These are phyloP conservation scores for Millerozyma acaciae DNA, from an alignment of 805 yeast species.

Conservation along the genomic window DNA sequence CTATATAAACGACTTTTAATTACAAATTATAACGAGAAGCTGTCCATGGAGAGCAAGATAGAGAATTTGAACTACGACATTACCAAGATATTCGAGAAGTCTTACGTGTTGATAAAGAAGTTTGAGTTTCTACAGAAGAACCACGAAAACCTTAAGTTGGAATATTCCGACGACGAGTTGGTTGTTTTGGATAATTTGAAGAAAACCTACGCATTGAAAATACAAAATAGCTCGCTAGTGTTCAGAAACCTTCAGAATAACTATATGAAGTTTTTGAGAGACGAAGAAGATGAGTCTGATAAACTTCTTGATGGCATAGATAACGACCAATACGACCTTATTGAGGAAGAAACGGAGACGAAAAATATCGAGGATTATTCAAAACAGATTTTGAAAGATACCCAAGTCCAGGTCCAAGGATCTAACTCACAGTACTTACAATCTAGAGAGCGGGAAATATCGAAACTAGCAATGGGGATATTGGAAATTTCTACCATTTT, in stretches of 20 bases:
- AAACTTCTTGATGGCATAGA: slow-evolving; percentile 9
- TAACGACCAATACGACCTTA: slow-evolving; percentile 6
- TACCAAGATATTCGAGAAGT: slow-evolving; percentile 71
- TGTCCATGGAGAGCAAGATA: slow-evolving; percentile 69
- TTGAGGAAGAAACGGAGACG: slow-evolving; percentile 29
- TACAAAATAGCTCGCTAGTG: slow-evolving; percentile 72
- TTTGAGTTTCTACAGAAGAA: slow-evolving; percentile 44
- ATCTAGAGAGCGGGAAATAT: slow-evolving; percentile 86
- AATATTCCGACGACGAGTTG: slow-evolving; percentile 45
- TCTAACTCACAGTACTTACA: slow-evolving; percentile 36
- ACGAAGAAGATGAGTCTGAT: slow-evolving; percentile 63
- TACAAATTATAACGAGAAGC: slow-evolving; percentile 84
- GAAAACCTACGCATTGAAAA: slow-evolving; percentile 77
- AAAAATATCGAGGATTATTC: slow-evolving; percentile 38
- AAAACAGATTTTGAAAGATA: slow-evolving; percentile 26
- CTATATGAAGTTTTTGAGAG: slow-evolving; percentile 77
- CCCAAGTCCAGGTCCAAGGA: slow-evolving; percentile 20
- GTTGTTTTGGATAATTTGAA: slow-evolving; percentile 75
- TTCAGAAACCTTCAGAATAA: slow-evolving; percentile 87
- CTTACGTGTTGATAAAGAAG: slow-evolving; percentile 72
- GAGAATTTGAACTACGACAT: slow-evolving; percentile 73
- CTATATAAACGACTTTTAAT: slow-evolving; percentile 78
- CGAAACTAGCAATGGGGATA: slow-evolving; percentile 89
- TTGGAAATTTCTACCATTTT: slow-evolving; percentile 90
- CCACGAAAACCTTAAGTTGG: slow-evolving; percentile 39